phyloP scores from a whole-genome alignment of 805 yeast genomes.

The Starmerella tilneyi region DNA sequence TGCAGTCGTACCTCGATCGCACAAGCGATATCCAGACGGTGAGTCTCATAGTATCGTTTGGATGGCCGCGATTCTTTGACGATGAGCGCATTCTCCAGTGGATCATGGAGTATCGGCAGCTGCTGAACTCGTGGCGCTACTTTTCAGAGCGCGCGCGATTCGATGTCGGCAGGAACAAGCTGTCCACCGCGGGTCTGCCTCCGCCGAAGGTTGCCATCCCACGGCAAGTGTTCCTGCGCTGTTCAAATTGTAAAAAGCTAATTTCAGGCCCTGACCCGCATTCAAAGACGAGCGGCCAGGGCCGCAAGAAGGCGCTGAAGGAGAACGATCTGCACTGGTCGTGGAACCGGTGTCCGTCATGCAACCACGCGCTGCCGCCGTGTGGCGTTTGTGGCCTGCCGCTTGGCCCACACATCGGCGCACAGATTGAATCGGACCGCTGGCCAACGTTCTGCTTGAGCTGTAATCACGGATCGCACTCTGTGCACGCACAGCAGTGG shows the following conservation, averaged over 20 bases:
- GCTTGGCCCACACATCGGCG: slow-evolving; percentile 42
- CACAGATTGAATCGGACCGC: slow-evolving; percentile 32
- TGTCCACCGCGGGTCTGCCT: slow-evolving; percentile 26
- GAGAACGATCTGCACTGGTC: slow-evolving; percentile 3
- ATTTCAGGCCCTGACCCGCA: slow-evolving; percentile 9
- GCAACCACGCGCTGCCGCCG: slow-evolving; percentile 78
- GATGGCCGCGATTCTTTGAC: slow-evolving; percentile 69
- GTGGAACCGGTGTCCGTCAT: slow-evolving; percentile 54
- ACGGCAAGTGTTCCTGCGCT: slow-evolving; percentile 68
- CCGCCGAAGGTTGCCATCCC: slow-evolving; percentile 6
- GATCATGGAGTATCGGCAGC: slow-evolving; percentile 55
- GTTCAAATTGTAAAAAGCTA: slow-evolving; percentile 64
- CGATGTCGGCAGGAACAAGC: slow-evolving; percentile 64
- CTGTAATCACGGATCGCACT: slow-evolving; percentile 91
- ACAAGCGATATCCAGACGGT: slow-evolving; percentile 91
- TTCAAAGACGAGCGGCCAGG: neutral
- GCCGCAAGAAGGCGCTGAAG: neutral
- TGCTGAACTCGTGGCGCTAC: slow-evolving; percentile 71
- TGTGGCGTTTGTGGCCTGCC: slow-evolving; percentile 83
- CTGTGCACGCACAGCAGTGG: slow-evolving; percentile 95
- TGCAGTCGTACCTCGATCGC: slow-evolving; percentile 79
- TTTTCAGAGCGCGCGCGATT: slow-evolving; percentile 72
- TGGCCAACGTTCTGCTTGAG: slow-evolving; percentile 89
- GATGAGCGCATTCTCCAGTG: slow-evolving; percentile 69
- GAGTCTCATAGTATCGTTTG: slow-evolving; percentile 66